Conservation (phyloP, 148 eudicot species). For the Chenopodium suecicum region DNA sequence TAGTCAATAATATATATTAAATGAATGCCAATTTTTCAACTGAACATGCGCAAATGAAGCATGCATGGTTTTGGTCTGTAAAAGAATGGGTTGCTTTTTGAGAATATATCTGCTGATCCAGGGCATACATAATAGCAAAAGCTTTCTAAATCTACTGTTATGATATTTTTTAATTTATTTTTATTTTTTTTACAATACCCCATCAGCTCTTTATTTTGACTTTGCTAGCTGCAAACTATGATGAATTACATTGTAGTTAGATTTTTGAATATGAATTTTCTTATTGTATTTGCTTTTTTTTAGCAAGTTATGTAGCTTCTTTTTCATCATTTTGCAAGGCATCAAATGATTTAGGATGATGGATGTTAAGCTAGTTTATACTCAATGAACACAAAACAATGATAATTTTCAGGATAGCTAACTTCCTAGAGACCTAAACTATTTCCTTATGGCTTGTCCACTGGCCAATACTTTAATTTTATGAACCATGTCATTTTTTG, state of each 20-base stretch:
- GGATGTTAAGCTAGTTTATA: no score
- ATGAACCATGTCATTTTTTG: not conserved
- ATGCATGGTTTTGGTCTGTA: not conserved
- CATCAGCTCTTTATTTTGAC: not conserved
- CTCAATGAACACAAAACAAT: no score
- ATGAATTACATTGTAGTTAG: no score
- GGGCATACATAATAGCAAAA: not conserved
- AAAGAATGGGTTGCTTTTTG: not conserved
- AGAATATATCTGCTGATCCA: not conserved
- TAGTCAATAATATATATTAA: not conserved
- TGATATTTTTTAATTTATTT: not conserved
- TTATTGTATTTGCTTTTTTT: no score
- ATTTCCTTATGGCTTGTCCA: not conserved
- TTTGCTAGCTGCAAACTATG: not conserved
- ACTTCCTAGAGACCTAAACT: not conserved
- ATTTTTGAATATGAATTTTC: no score
- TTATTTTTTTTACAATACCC: not conserved
- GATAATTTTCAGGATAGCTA: not conserved
- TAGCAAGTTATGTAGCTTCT: no score
- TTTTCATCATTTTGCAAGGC: no score
- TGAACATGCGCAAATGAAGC: not conserved
- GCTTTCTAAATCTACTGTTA: not conserved
- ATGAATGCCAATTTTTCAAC: not conserved
- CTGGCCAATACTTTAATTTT: not conserved
- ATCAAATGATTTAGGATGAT: no score